A percentile compares a stretch with the other conserved stretches of the same genome.
Conservation (phyloP, 306 rosid species). For the Inga leiocalycina region DNA sequence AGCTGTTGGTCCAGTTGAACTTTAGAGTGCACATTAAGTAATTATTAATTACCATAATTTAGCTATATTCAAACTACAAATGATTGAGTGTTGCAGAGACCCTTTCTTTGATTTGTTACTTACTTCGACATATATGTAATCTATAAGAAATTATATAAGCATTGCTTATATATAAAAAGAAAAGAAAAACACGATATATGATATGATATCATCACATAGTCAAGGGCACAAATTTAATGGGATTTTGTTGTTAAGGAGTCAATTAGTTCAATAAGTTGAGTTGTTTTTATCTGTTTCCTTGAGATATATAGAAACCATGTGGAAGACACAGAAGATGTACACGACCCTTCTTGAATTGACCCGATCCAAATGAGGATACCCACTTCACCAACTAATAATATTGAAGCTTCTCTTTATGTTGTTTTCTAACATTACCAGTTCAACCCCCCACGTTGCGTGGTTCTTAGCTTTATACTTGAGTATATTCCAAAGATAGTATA, state of each 20-base stretch:
- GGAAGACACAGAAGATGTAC: neutral
- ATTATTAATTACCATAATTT: constrained; percentile 31
- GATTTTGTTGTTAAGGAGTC: constrained; percentile 46
- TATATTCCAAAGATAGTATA: neutral
- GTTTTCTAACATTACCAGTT: constrained; percentile 28
- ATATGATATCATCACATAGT: constrained; percentile 14
- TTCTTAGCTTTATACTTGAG: constrained; percentile 14
- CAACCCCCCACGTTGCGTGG: constrained; percentile 29
- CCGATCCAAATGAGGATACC: neutral
- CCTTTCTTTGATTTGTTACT: constrained; percentile 4
- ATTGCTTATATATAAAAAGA: neutral
- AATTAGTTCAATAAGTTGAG: constrained; percentile 30
- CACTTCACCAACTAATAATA: constrained; percentile 1
- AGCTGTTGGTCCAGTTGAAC: constrained; percentile 70
- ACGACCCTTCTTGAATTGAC: neutral
- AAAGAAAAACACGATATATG: neutral
- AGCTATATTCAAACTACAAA: constrained; percentile 13
- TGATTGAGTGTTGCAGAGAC: constrained; percentile 31
- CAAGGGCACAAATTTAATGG: constrained; percentile 3
- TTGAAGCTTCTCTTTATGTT: neutral
- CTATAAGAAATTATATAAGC: neutral
- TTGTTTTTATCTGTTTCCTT: neutral
- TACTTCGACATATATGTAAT: neutral
- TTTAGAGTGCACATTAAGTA: constrained; percentile 83
- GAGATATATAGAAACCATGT: neutral